Evolutionary conservation across 176 grass and related monocot genomes (phyloP).

Genomic region (Oryza meridionalis): DNA sequence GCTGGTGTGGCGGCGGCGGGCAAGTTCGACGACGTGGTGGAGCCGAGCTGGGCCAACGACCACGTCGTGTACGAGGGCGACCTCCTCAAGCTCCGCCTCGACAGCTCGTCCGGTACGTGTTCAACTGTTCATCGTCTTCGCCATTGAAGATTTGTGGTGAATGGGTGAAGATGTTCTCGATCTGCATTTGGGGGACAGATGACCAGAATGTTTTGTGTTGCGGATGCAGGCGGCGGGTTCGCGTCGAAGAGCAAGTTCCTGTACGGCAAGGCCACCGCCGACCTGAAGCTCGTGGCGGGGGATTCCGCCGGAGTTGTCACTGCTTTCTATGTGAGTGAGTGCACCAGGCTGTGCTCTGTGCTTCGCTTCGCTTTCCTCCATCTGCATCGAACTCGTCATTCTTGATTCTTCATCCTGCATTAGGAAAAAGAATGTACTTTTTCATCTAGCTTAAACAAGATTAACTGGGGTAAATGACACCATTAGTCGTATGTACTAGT

Average conservation of each 20-base stretch:
- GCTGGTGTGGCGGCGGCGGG: background rate
- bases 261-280: slow-evolving; percentile 79
- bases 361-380: background rate
- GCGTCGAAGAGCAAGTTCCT: slow-evolving; percentile 76
- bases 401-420: background rate
- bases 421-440: background rate
- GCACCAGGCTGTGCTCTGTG: background rate
- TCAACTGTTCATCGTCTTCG: no score
- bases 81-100: slow-evolving; percentile 89
- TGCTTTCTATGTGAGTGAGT: slow-evolving; percentile 87
- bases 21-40: slow-evolving; percentile 86
- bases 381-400: background rate
- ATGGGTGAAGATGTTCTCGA: no score
- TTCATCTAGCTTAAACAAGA: background rate
- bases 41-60: slow-evolving; percentile 97
- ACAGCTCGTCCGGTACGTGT: slow-evolving; percentile 60
- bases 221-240: slow-evolving; percentile 60
- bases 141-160: no score
- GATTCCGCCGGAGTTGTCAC: slow-evolving; percentile 96
- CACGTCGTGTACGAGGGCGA: slow-evolving; percentile 88
- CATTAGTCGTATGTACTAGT: background rate
- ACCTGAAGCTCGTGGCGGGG: slow-evolving; percentile 86
- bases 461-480: background rate
- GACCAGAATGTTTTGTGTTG: background rate
- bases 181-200: background rate